These are phyloP conservation scores for Volvox reticuliferus DNA, from an alignment of 139 green algal species.

Conservation along the genomic window DNA sequence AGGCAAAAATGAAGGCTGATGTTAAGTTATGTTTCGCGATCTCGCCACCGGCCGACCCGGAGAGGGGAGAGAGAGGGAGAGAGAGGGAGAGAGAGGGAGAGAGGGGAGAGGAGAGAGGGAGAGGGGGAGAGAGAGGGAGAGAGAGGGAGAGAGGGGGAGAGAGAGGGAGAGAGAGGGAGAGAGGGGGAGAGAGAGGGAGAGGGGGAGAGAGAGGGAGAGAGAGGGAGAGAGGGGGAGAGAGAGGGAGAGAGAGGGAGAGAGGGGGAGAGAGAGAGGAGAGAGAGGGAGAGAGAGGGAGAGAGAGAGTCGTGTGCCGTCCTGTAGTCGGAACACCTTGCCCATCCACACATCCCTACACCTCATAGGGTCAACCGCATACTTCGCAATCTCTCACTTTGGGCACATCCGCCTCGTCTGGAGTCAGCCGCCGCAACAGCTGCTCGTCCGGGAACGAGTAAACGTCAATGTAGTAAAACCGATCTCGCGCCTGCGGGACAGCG, in stretches of 20 bases:
- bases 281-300: too few relatives aligned
- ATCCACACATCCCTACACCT: not conserved
- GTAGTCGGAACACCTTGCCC: too few relatives aligned
- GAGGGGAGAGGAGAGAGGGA: not conserved
- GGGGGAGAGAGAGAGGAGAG: not conserved
- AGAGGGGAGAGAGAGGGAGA: too few relatives aligned
- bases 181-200: too few relatives aligned
- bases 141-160: not conserved
- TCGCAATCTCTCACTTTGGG: not conserved
- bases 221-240: too few relatives aligned
- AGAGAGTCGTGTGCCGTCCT: too few relatives aligned
- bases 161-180: too few relatives aligned
- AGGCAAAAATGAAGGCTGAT: too few relatives aligned
- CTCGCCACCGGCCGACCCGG: too few relatives aligned
- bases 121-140: not conserved
- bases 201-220: too few relatives aligned
- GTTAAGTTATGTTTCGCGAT: too few relatives aligned
- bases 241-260: not conserved
- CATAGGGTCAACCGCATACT: not conserved
- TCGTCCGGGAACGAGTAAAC: conserved; percentile 50
- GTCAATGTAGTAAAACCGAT: conserved; percentile 65
- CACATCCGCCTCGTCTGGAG: conserved; percentile 44
- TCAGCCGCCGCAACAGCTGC: conserved; percentile 38
- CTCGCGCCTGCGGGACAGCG: conserved; percentile 16
- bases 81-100: too few relatives aligned